phyloP scores from a whole-genome alignment of 208 protist genomes.

The Leishmania aethiopica region DNA sequence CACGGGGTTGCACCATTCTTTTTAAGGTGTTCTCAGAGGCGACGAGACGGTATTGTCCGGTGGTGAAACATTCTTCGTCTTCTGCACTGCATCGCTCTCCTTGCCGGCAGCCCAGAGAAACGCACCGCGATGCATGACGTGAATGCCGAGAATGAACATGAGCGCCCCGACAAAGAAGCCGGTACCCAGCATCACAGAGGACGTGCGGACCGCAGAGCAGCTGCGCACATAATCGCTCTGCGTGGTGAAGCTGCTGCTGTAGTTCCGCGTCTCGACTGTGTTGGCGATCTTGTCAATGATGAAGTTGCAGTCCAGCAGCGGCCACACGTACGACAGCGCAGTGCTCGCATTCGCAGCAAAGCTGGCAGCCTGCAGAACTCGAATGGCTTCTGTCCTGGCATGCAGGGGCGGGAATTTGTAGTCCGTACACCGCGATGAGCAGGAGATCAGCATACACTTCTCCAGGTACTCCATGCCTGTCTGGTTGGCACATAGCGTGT shows the following conservation, averaged over 20 bases:
- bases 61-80: too few species aligned
- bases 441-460: slow-evolving; percentile 52
- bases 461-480: slow-evolving; percentile 41
- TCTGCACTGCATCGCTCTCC: too few species aligned
- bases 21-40: too few species aligned
- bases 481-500: slow-evolving; percentile 53
- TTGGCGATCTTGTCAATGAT: slow-evolving; percentile 65
- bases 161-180: slow-evolving; percentile 80
- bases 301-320: slow-evolving; percentile 80
- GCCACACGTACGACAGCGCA: slow-evolving; percentile 62
- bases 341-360: slow-evolving; percentile 59
- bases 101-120: slow-evolving; percentile 43
- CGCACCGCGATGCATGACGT: slow-evolving; percentile 69
- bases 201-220: slow-evolving; percentile 50
- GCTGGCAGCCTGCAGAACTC: slow-evolving; percentile 31
- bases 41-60: background rate
- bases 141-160: slow-evolving; percentile 76
- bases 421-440: slow-evolving; percentile 45
- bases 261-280: slow-evolving; percentile 44
- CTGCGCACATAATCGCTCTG: slow-evolving; percentile 8
- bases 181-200: slow-evolving; percentile 55
- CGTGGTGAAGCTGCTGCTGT: slow-evolving; percentile 16
- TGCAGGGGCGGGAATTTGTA: too few species aligned
- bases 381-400: slow-evolving; percentile 28
- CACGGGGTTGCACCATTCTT: too few species aligned